Conservation (phyloP, 106 monocot genomes). For the Hemerocallis citrina region DNA sequence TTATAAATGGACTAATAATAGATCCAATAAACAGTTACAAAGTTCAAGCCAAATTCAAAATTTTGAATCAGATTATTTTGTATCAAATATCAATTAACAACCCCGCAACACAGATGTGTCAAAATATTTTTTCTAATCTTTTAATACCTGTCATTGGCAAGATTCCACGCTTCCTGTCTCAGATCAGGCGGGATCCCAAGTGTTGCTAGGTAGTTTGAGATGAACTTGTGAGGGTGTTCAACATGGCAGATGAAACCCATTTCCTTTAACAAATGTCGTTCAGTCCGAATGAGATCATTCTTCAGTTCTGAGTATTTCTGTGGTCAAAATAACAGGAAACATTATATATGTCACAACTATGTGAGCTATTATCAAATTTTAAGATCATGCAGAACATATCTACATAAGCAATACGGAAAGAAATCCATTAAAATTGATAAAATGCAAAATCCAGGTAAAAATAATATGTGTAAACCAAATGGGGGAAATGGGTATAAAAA, state of each 20-base stretch:
- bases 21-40: no score
- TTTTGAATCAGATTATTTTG: no score
- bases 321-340: slow-evolving; percentile 5
- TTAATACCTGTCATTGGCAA: no score
- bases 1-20: no score
- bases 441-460: background rate
- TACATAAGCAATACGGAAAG: background rate
- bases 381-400: background rate
- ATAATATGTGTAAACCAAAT: background rate
- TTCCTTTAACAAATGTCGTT: slow-evolving; percentile 85
- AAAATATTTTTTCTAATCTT: no score
- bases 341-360: background rate
- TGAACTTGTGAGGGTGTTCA: no score
- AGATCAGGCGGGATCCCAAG: no score
- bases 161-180: no score
- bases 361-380: background rate
- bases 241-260: slow-evolving; percentile 96
- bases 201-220: no score
- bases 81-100: no score
- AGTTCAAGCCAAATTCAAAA: no score
- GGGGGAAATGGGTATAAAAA: background rate
- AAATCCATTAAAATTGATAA: slow-evolving; percentile 2
- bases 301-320: slow-evolving; percentile 80
- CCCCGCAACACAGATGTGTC: no score
- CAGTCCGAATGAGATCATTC: slow-evolving; percentile 71